Base-by-base conservation (phyloP, 257 asterid species). In the Cinchona pubescens region DNA sequence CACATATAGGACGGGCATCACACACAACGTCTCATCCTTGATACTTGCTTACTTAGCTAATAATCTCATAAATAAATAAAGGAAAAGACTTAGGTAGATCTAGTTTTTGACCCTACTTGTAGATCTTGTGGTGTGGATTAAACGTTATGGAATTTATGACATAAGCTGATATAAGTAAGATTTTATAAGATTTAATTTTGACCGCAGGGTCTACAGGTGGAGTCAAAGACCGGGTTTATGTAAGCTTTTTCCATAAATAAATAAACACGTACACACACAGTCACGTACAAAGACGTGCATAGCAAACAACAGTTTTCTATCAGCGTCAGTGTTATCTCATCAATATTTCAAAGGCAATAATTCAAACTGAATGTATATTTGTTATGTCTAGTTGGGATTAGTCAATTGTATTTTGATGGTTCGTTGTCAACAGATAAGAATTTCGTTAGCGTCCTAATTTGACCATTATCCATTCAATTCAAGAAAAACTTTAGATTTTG, bases 391-490 rank as follows among this genome's bases (percentile, higher is more conserved):
- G 53, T 37, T 35, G 66, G 27, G n/a, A 55, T 71, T 55, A 43
- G 67, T 27, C 76, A 38, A 71, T 13, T 19, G 66, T 13, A 27
- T 42, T 43, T 42, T 14, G 25, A 12, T 23, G 19, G 66, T 60
- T 56, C 11, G 68, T 42, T 15, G 68, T 5, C 8, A 56, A 29
- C 23, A 6, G 67, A 72, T 72, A 72, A 72, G 42, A 45, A 38
- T 56, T 58, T 14, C 16, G 13, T 4, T n/a, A 58, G 76, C 34
- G 18, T 58, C 76, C 55, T 38, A 56, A 55, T 71, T 71, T 71
- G 75, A 55, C 75, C 75, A 23, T 63, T 63, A 63, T 63, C 45
- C 68, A 59, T 27, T 11, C 21, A 59, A 59, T n/a, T n/a, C n/a
- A n/a, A n/a, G n/a, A 19, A 59, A 15, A 62, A n/a, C 11, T 18